These are phyloP conservation scores for Dimocarpus longan DNA, from an alignment of 345 rosid species.

Conservation along the genomic window DNA sequence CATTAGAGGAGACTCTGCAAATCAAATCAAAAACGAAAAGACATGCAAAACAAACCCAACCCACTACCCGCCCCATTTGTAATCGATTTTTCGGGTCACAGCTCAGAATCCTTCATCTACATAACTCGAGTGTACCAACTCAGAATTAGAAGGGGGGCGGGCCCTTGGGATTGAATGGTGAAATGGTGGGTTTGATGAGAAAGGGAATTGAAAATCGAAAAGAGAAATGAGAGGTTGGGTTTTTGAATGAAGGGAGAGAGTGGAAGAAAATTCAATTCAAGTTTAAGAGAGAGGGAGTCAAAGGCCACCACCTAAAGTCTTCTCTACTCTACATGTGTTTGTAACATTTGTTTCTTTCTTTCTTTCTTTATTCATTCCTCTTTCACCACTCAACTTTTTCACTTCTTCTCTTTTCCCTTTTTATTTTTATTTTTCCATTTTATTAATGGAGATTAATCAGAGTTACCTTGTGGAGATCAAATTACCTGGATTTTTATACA, in stretches of 20 bases:
- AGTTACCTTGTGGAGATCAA: too few species aligned
- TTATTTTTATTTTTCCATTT: too few species aligned
- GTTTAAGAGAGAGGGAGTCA: background rate
- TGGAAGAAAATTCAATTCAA: background rate
- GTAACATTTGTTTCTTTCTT: too few species aligned
- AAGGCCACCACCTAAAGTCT: background rate
- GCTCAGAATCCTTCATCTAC: background rate
- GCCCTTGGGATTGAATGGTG: background rate
- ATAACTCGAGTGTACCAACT: background rate
- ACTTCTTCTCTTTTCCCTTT: too few species aligned
- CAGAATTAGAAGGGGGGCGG: too few species aligned
- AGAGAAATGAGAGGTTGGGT: background rate
- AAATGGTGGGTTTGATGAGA: background rate
- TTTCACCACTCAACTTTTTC: too few species aligned
- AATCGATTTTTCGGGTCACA: background rate
- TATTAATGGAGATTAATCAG: too few species aligned
- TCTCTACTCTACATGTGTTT: too few species aligned
- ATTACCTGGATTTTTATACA: too few species aligned
- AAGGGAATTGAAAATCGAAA: too few species aligned
- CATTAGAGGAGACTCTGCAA: slow-evolving; percentile 57
- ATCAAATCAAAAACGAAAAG: slow-evolving; percentile 49
- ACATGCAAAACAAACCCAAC: slow-evolving; percentile 45
- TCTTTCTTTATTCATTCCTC: too few species aligned
- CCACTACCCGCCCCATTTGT: slow-evolving; percentile 31
- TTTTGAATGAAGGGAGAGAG: background rate